A percentile compares a stretch with the other conserved stretches of the same genome.
Evolutionary conservation across 2,329 filamentous ascomycete genomes (phyloP).

Genomic region (Xylaria hypoxylon): DNA sequence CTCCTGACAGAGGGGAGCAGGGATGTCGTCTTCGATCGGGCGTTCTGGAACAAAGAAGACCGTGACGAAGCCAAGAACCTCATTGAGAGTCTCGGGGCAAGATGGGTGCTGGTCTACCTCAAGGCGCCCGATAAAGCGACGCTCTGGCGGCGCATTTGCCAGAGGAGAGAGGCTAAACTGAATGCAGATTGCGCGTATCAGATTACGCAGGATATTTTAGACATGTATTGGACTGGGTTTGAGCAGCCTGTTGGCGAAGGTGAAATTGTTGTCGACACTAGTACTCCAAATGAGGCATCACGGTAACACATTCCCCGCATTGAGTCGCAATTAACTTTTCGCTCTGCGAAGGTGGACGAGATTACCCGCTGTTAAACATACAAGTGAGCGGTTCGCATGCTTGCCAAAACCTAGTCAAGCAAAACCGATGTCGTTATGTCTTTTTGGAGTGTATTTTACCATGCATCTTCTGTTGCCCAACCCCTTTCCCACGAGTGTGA

Average conservation of each 20-base stretch:
- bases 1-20: constrained; percentile 35
- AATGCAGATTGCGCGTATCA: constrained; percentile 49
- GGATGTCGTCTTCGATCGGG: constrained; percentile 50
- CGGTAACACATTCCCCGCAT: background rate
- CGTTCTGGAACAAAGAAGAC: constrained; percentile 50
- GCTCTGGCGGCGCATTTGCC: constrained; percentile 50
- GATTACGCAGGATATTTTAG: constrained; percentile 41
- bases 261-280: constrained; percentile 41
- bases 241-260: constrained; percentile 41
- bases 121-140: constrained; percentile 45
- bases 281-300: background rate
- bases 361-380: too few relatives aligned
- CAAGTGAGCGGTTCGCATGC: too few relatives aligned
- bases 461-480: too few relatives aligned
- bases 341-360: too few relatives aligned
- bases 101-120: constrained; percentile 51
- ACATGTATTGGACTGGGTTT: constrained; percentile 44
- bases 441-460: too few relatives aligned
- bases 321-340: too few relatives aligned
- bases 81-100: constrained; percentile 44
- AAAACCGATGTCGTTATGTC: too few relatives aligned
- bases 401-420: too few relatives aligned
- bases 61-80: constrained; percentile 48
- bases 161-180: constrained; percentile 42
- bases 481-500: too few relatives aligned